Conservation (phyloP, 305 asterid genomes). For the Solanum chacoense region DNA sequence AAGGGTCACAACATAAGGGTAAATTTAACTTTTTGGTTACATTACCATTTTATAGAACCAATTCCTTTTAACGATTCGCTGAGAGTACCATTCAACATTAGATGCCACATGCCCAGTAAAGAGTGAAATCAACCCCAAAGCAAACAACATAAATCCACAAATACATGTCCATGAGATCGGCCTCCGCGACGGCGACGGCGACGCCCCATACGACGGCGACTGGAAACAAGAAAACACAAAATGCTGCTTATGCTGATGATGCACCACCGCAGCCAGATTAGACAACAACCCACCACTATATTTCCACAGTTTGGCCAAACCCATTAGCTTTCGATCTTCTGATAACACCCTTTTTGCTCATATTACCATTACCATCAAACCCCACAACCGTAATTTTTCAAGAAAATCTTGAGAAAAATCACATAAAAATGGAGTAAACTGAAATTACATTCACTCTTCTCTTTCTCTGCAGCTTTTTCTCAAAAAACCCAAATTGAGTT, state of each 20-base stretch:
- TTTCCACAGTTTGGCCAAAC: slow-evolving; percentile 61
- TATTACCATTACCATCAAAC: slow-evolving; percentile 5
- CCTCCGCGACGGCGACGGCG: slow-evolving; percentile 30
- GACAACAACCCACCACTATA: slow-evolving; percentile 3
- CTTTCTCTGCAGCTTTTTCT: background rate
- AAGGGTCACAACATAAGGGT: too few species aligned
- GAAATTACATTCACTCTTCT: background rate
- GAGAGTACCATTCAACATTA: slow-evolving; percentile 93
- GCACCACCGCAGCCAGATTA: background rate
- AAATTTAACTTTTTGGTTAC: background rate
- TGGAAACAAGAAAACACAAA: slow-evolving; percentile 25
- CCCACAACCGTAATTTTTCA: background rate
- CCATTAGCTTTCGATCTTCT: slow-evolving; percentile 33
- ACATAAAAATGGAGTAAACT: background rate
- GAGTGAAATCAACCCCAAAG: slow-evolving; percentile 78
- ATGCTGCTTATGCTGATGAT: slow-evolving; percentile 16
- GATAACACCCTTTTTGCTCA: slow-evolving; percentile 30
- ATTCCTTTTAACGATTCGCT: slow-evolving; percentile 48
- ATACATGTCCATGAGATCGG: slow-evolving; percentile 75
- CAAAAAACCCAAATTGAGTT: background rate
- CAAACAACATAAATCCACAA: slow-evolving; percentile 76
- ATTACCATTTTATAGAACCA: slow-evolving; percentile 48
- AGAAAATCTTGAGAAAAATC: background rate
- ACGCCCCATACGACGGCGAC: slow-evolving; percentile 17
- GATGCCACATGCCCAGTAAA: slow-evolving; percentile 96